A percentile compares a stretch with the other conserved stretches of the same genome.
These are phyloP conservation scores for Urtica urens DNA, from an alignment of 306 rosid species.

Conservation along the genomic window DNA sequence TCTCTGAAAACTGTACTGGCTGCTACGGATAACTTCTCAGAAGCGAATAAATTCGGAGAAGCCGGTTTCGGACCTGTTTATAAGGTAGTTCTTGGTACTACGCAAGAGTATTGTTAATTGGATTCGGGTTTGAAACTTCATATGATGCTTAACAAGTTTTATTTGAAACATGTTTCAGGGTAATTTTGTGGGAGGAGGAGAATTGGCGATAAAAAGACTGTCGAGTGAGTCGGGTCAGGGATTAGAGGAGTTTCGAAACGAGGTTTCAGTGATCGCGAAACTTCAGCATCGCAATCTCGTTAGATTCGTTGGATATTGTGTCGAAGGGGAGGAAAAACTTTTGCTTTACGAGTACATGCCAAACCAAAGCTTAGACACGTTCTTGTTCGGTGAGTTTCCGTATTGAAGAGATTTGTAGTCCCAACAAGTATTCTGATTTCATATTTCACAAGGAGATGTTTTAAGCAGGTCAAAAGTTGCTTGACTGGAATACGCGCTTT, in stretches of 20 bases:
- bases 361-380: constrained; percentile 49
- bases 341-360: constrained; percentile 65
- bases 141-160: too few relatives aligned
- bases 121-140: too few relatives aligned
- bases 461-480: constrained; percentile 17
- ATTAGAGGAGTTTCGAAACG: constrained; percentile 53
- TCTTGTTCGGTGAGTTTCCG: constrained; percentile 40
- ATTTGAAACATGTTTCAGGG: constrained; percentile 32
- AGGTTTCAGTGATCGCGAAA: constrained; percentile 58
- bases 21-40: constrained; percentile 46
- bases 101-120: too few relatives aligned
- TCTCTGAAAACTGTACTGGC: constrained; percentile 37
- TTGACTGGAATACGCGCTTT: constrained; percentile 51
- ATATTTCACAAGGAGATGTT: too few relatives aligned
- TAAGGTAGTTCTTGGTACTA: constrained; percentile 34
- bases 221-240: constrained; percentile 64
- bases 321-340: constrained; percentile 60
- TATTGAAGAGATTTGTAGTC: too few relatives aligned
- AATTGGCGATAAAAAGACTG: constrained; percentile 58
- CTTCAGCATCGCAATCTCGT: constrained; percentile 71
- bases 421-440: too few relatives aligned
- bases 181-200: constrained; percentile 39
- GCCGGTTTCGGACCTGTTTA: constrained; percentile 66
- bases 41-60: constrained; percentile 50
- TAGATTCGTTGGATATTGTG: constrained; percentile 54